phyloP scores from a whole-genome alignment of 257 asterid species.

The Penstemon newberryi region DNA sequence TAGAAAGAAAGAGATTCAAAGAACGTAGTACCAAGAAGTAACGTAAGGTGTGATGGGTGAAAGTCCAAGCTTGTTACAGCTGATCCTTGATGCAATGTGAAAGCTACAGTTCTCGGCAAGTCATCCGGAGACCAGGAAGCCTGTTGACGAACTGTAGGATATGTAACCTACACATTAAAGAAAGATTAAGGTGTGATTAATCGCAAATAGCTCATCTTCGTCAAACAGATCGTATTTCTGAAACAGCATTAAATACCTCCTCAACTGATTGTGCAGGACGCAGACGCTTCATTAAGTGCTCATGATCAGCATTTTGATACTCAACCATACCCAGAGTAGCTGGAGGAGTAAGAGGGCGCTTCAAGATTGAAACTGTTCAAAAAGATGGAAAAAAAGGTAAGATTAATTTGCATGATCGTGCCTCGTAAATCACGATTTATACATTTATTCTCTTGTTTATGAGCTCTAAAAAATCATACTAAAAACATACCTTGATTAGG shows the following conservation, averaged over 20 bases:
- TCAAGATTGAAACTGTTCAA: constrained; percentile 69
- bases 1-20: constrained; percentile 13
- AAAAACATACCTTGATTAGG: constrained; percentile 73
- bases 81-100: constrained; percentile 86
- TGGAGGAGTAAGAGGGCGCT: constrained; percentile 97
- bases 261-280: constrained; percentile 94
- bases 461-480: constrained; percentile 16
- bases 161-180: constrained; percentile 64
- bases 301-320: constrained; percentile 84
- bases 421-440: neutral
- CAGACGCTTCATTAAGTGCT: constrained; percentile 90
- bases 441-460: too few relatives aligned
- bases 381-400: neutral
- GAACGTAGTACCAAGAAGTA: constrained; percentile 72
- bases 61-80: constrained; percentile 84
- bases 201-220: constrained; percentile 1
- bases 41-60: constrained; percentile 78
- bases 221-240: constrained; percentile 12
- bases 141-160: constrained; percentile 84
- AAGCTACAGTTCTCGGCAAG: constrained; percentile 88
- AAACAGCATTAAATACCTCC: constrained; percentile 51
- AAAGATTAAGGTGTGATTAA: constrained; percentile 25
- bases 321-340: constrained; percentile 90
- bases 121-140: constrained; percentile 84
- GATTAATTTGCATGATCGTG: constrained; percentile 21